A percentile compares a stretch with the other conserved stretches of the same genome.
Evolutionary conservation across 805 yeast species (phyloP).

Genomic region (Phaffomyces opuntiae): DNA sequence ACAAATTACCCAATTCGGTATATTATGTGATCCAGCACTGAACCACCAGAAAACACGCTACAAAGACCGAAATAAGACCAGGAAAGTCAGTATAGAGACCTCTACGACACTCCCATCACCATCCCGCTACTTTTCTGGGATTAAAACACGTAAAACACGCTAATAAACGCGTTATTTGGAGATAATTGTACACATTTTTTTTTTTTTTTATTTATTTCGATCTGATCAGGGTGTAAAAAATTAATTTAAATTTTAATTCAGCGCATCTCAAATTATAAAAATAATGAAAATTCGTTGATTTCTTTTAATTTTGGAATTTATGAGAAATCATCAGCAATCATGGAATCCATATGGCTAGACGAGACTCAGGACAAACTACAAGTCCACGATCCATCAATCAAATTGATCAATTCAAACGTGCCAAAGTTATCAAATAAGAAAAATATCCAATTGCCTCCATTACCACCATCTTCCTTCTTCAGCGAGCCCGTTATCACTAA

Average conservation of each 20-base stretch:
- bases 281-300: not conserved
- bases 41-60: no score
- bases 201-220: no score
- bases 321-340: constrained; percentile 6
- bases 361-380: constrained; percentile 27
- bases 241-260: no score
- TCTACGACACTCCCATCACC: no score
- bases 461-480: constrained; percentile 24
- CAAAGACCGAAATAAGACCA: no score
- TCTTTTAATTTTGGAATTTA: no score
- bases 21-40: not conserved
- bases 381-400: constrained; percentile 24
- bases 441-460: constrained; percentile 31
- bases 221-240: no score
- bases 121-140: no score
- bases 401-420: constrained; percentile 27
- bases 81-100: no score
- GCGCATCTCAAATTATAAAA: not conserved
- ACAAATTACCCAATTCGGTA: not conserved
- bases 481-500: constrained; percentile 1
- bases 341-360: constrained; percentile 38
- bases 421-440: constrained; percentile 27
- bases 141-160: no score
- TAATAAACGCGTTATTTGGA: no score
- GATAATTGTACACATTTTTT: no score